Base-by-base conservation (phyloP, 441 rosid genomes). In the Hypseocharis bilobata region DNA sequence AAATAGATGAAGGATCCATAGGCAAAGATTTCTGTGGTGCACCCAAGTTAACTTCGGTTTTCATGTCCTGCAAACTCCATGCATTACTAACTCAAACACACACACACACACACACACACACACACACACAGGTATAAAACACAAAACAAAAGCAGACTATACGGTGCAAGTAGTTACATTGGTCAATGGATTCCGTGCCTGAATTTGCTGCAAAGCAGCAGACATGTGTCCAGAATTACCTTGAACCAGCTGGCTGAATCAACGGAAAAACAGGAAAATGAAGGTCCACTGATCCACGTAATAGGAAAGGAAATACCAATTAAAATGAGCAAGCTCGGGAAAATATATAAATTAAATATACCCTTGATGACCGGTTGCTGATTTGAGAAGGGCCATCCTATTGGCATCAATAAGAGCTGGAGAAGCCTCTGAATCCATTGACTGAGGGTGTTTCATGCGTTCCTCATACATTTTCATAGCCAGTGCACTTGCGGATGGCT, bases 391-490 rank as follows among this genome's bases (percentile, higher is more conserved):
- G 62, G 82, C 70, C 79, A 80, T 72, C 63, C 86, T 79, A 56
- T 76, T 81, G 69, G 86, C 76, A 78, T 87, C 88, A 30, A 80
- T 65, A 26, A 77, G 47, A 64, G 84, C 77, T 34, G 82, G 74
- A 13, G 88, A 80, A 34, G 86, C 70, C 63, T 81, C 90, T 17
- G 80, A 70, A 65, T 85, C 86, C 73, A 81, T 59, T 11, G 82
- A 74, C 73, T 80, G 81, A 22, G 86, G 76, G 62, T 78, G 75
- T 67, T 82, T 83, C 80, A 82, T 80, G 10, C 84, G 81, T 40
- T 85, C 90, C 77, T 84, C 88, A 55, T 84, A 79, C 77, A 85
- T 74, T 75, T 82, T 83, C 85, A 82, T 78, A 38, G 90, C 88
- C 80, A 82, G 65, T 22, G 76, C 76, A 73, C 84, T 82, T 42